Percentiles rank a stretch among this genome's conserved stretches.
phyloP scores from a whole-genome alignment of 2,329 filamentous ascomycete species.

The Talaromyces sp. region DNA sequence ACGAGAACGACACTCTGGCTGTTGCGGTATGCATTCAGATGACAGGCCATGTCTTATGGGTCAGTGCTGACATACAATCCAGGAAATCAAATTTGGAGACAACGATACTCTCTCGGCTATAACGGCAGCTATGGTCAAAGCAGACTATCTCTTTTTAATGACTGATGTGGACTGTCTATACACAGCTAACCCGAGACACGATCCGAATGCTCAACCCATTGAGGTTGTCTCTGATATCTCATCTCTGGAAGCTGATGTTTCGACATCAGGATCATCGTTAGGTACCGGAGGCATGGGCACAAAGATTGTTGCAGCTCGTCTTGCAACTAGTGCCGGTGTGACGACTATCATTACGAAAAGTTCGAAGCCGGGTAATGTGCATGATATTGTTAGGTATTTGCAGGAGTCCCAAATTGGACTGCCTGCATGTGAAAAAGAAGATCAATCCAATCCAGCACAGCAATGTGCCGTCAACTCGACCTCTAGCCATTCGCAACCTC shows the following conservation, averaged over 20 bases:
- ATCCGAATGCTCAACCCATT: slow-evolving; percentile 83
- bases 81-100: slow-evolving; percentile 98
- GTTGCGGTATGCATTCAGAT: slow-evolving; percentile 57
- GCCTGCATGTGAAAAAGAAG: slow-evolving; percentile 14
- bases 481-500: slow-evolving; percentile 44
- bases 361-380: slow-evolving; percentile 88
- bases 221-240: slow-evolving; percentile 88
- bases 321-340: slow-evolving; percentile 90
- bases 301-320: slow-evolving; percentile 87
- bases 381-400: slow-evolving; percentile 77
- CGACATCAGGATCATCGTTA: slow-evolving; percentile 78
- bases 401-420: slow-evolving; percentile 42
- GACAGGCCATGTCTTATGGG: too few relatives aligned
- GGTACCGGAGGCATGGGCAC: slow-evolving; percentile 97
- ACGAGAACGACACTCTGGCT: slow-evolving; percentile 95
- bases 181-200: slow-evolving; percentile 84
- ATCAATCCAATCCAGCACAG: slow-evolving; percentile 17
- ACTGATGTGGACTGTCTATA: slow-evolving; percentile 98
- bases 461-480: slow-evolving; percentile 37
- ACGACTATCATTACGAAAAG: slow-evolving; percentile 94
- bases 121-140: slow-evolving; percentile 94
- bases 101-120: slow-evolving; percentile 97
- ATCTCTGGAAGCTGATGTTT: slow-evolving; percentile 80
- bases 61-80: slow-evolving; percentile 1
- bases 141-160: slow-evolving; percentile 96